Evolutionary conservation across 2,329 filamentous ascomycete genomes (phyloP).

Genomic region (Clonostachys rhizophaga): DNA sequence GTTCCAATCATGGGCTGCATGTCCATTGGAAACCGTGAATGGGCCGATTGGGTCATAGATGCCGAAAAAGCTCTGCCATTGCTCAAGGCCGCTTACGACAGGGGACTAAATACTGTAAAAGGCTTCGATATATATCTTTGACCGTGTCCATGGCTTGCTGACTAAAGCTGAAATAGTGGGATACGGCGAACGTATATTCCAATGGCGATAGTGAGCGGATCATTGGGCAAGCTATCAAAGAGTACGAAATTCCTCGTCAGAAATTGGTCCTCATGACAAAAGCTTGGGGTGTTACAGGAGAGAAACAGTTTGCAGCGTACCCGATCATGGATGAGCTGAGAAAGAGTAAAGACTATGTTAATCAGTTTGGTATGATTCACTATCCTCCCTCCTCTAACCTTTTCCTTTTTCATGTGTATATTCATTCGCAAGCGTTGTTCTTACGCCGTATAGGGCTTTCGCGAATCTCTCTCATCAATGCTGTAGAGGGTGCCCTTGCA

Average conservation of each 20-base stretch:
- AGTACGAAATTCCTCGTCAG: conserved; percentile 49
- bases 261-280: conserved; percentile 57
- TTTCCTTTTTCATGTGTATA: background rate
- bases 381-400: background rate
- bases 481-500: conserved; percentile 52
- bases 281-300: conserved; percentile 33
- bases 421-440: background rate
- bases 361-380: conserved; percentile 6
- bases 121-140: background rate
- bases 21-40: conserved; percentile 50
- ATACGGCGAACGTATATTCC: conserved; percentile 49
- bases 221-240: conserved; percentile 52
- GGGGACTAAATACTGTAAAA: conserved; percentile 47
- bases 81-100: conserved; percentile 57
- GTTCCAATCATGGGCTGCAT: conserved; percentile 61
- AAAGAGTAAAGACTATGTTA: conserved; percentile 16
- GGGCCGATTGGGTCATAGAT: conserved; percentile 50
- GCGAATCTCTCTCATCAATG: conserved; percentile 59
- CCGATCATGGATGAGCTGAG: background rate
- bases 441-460: conserved; percentile 28
- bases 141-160: too few relatives aligned
- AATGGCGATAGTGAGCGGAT: conserved; percentile 49
- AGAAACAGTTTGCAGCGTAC: background rate
- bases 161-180: conserved; percentile 6
- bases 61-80: conserved; percentile 41